Base-by-base conservation (phyloP, 805 yeast genomes). In the Candida sithepensis region DNA sequence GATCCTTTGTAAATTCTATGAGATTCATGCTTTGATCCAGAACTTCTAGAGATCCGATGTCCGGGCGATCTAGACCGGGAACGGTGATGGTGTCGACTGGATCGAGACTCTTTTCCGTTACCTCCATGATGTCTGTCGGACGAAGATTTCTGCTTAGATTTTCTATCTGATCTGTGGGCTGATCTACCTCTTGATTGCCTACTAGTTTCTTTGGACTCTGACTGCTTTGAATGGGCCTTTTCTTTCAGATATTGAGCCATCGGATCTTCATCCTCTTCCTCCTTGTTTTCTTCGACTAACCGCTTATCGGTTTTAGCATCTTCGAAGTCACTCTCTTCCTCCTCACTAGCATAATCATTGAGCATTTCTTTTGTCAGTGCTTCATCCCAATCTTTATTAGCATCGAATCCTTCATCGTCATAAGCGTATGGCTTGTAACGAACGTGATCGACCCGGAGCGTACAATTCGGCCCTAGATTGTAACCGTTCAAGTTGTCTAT, bases 401-500 rank as follows among this genome's bases (percentile, higher is more conserved):
- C 73, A 62, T 74, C 78, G 44, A 79, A 81, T 10, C 33, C 39
- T 44, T 75, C 82, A 20, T 56, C 61, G 49, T 76, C 78, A 30
- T 73, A 57, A 16, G 36, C 42, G 41, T 54, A 59, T 3, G 83
- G 76, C 49, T 73, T 77, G 60, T 76, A 86, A 49, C 77, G 72
- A 3, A 82, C 78, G 69, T 88, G 96, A 59, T 88, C 95, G 1
- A 89, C 94, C 47, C 78, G 69, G 2, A 84, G 54, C 36, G 48
- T 49, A 20, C 53, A 52, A 41, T 51, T 49, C 0, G 61, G 57
- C 18, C 46, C 47, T 3, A 55, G 71, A 61, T 64, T 63, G 32
- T 71, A 64, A 1, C 96, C 96, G 61, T 88, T 88, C 52, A 92
- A 71, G 61, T 92, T 92, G 65, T 92, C 98, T 3, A 92, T 83